Conservation (phyloP, 495 filamentous ascomycete species). For the Xylaria castorea region DNA sequence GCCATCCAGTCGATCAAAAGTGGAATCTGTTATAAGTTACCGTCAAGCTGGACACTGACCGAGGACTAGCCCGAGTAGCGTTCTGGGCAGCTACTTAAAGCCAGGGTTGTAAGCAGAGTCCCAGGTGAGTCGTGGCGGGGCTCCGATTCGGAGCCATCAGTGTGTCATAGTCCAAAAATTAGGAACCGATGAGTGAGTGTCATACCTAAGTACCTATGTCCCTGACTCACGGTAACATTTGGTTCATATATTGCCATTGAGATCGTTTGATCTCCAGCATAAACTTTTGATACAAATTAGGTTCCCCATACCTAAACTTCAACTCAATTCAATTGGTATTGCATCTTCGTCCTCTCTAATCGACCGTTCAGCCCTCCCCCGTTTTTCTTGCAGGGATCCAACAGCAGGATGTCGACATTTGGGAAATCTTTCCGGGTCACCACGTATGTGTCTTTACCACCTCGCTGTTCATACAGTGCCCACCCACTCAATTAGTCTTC, state of each 20-base stretch:
- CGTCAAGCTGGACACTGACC: no score
- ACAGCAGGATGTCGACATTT: constrained; percentile 81
- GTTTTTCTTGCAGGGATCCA: neutral
- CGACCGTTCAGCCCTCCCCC: neutral
- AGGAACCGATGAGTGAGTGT: neutral
- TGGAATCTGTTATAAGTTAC: no score
- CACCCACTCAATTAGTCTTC: neutral
- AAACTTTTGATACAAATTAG: neutral
- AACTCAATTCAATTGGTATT: neutral
- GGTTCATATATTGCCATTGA: neutral
- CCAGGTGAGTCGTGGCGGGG: constrained; percentile 20
- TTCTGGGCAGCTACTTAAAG: neutral
- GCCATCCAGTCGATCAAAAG: no score
- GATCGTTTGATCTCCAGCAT: neutral
- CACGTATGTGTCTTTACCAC: constrained; percentile 67
- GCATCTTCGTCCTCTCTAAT: neutral
- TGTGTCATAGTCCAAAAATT: constrained; percentile 17
- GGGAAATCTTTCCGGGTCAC: constrained; percentile 84
- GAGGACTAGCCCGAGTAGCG: no score
- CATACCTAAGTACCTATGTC: no score
- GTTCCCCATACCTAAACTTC: neutral
- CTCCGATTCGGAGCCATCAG: constrained; percentile 23
- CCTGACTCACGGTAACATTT: neutral
- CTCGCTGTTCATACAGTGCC: neutral
- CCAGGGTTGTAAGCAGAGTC: neutral